phyloP scores from a whole-genome alignment of 2,329 filamentous ascomycete genomes.

The Fusarium floridanum region DNA sequence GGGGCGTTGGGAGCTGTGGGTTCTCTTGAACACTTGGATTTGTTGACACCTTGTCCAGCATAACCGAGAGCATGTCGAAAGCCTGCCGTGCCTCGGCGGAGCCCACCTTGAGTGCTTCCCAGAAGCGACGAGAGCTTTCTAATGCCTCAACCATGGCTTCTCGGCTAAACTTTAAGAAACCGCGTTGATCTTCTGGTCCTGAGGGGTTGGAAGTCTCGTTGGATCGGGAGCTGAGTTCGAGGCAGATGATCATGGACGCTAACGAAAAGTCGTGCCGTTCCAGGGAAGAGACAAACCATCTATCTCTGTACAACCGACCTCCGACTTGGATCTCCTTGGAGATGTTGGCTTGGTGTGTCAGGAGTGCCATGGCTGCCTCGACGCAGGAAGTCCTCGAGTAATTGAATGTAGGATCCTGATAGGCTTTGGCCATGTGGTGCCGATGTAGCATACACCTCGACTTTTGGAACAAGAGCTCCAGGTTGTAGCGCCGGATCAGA shows the following conservation, averaged over 20 bases:
- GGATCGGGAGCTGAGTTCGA: slow-evolving; percentile 22
- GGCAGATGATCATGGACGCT: slow-evolving; percentile 35
- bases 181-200: neutral
- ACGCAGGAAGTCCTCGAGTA: slow-evolving; percentile 29
- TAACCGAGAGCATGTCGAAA: slow-evolving; percentile 24
- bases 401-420: slow-evolving; percentile 20
- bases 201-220: neutral
- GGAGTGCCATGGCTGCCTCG: slow-evolving; percentile 29
- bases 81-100: slow-evolving; percentile 33
- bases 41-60: slow-evolving; percentile 22
- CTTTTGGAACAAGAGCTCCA: slow-evolving; percentile 35
- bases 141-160: slow-evolving; percentile 22
- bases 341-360: slow-evolving; percentile 26
- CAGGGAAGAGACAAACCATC: slow-evolving; percentile 33
- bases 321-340: slow-evolving; percentile 33
- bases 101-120: slow-evolving; percentile 16
- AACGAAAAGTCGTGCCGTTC: slow-evolving; percentile 35
- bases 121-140: slow-evolving; percentile 28
- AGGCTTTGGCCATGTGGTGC: slow-evolving; percentile 33
- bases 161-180: neutral
- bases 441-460: slow-evolving; percentile 32
- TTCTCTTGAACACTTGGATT: neutral
- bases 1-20: neutral
- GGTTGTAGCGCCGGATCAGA: slow-evolving; percentile 30
- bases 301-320: slow-evolving; percentile 17